These are phyloP conservation scores for Cephalotrichum gorgonifer DNA, from an alignment of 2,329 filamentous ascomycete species.

Conservation along the genomic window DNA sequence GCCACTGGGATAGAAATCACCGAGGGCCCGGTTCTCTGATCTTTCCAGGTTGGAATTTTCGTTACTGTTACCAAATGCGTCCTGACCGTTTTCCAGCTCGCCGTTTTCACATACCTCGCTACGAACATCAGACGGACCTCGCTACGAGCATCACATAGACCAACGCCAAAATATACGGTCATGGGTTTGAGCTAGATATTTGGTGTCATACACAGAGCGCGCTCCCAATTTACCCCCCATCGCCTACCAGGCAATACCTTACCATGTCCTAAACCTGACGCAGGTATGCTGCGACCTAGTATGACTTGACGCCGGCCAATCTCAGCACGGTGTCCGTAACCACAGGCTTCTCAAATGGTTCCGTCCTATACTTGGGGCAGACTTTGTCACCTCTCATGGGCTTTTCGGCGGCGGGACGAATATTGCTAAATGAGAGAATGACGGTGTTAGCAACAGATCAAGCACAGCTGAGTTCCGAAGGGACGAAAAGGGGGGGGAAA, in stretches of 20 bases:
- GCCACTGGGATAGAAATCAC: too few relatives aligned
- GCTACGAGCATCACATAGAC: too few relatives aligned
- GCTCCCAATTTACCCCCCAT: background rate
- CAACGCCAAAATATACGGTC: too few relatives aligned
- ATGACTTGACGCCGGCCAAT: constrained; percentile 15
- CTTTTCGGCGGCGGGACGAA: constrained; percentile 20
- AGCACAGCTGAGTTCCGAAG: constrained; percentile 13
- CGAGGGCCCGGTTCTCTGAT: too few relatives aligned
- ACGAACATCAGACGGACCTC: too few relatives aligned
- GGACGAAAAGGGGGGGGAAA: constrained; percentile 11
- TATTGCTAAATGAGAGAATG: constrained; percentile 17
- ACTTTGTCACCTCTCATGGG: constrained; percentile 23
- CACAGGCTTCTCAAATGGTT: constrained; percentile 15
- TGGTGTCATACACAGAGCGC: too few relatives aligned
- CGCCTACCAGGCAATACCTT: background rate
- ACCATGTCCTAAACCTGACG: background rate
- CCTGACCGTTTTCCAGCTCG: too few relatives aligned
- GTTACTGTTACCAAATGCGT: too few relatives aligned
- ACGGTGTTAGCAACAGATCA: constrained; percentile 13
- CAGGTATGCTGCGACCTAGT: background rate
- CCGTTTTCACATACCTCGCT: too few relatives aligned
- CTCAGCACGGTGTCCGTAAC: constrained; percentile 14
- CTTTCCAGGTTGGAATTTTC: too few relatives aligned
- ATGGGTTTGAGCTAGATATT: too few relatives aligned
- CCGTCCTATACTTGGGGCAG: constrained; percentile 21